Base-by-base conservation (phyloP, 306 rosid species). In the Dalbergia cultrata region DNA sequence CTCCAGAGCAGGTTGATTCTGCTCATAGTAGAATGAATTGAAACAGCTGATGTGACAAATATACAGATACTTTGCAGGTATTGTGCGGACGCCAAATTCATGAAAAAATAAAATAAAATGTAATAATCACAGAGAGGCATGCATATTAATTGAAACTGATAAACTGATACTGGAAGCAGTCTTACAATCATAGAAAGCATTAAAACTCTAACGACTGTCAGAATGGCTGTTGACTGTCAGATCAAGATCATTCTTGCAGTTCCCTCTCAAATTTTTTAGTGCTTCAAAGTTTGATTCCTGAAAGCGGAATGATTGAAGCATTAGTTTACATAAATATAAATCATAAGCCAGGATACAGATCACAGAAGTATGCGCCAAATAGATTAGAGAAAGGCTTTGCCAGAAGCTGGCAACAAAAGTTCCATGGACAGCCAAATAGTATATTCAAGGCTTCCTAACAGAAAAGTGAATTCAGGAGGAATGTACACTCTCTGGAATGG, bases 201-300 rank as follows among this genome's bases (percentile, higher is more conserved):
- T 35, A 33, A 50, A 67, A 53, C 35, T 37, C 84, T 91, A 91
- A 10, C 71, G 88, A 76, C 83, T 83, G 75, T 86, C 90, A 49
- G 68, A 68, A 65, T 84, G 83, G 85, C 53, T 77, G 76, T 75
- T 87, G 33, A 86, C 79, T 56, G 82, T 76, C 80, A 35, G 83
- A 85, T 84, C 98, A 71, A 93, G 87, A 70, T 88, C 92, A 60
- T 44, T 83, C 89, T 91, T 93, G 98, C 97, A 95, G 78, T 70
- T 81, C 82, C 93, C 96, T 83, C 96, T 93, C 89, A 95, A 65
- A 13, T 87, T 88, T 89, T 87, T 91, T 6, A 93, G 84, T 13
- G 61, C 16, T 43, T 81, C 86, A 81, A 83, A 90, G 65, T 74
- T 86, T 72, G 89, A 84, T 58, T 91, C 94, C 99, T 95, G 92